Evolutionary conservation across 495 filamentous ascomycete genomes (phyloP).

Genomic region (Neurospora tetrasperma): DNA sequence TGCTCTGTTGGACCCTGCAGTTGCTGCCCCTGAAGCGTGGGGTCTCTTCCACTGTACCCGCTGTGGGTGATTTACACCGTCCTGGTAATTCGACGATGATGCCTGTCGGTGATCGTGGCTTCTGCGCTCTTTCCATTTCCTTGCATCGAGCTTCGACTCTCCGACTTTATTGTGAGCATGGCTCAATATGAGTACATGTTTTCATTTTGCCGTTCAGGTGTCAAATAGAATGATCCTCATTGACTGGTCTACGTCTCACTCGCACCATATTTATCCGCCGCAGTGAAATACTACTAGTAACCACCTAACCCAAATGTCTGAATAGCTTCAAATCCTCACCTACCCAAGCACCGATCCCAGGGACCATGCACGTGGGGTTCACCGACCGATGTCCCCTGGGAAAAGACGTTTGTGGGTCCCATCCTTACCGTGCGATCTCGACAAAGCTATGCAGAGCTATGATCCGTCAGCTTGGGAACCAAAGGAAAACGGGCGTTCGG

Average conservation of each 20-base stretch:
- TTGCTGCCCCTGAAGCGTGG: background rate
- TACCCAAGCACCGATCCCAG: background rate
- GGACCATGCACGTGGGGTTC: background rate
- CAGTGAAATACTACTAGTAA: too few species aligned
- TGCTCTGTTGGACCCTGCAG: background rate
- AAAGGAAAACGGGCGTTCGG: background rate
- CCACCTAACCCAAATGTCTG: background rate
- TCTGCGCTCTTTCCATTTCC: background rate
- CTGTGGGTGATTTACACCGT: background rate
- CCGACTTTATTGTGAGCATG: background rate
- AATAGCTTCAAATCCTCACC: background rate
- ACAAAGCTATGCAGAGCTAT: background rate
- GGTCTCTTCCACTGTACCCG: background rate
- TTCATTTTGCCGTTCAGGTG: background rate
- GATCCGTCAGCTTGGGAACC: background rate
- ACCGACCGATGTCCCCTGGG: background rate
- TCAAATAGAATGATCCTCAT: background rate
- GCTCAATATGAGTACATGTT: background rate
- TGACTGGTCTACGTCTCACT: background rate
- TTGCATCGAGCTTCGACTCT: background rate
- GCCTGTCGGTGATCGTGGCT: background rate
- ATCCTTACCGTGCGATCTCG: background rate
- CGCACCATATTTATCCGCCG: background rate
- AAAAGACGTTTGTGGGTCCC: background rate
- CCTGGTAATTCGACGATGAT: background rate